These are phyloP conservation scores for Pseudogymnoascus sp. DNA, from an alignment of 2,329 filamentous ascomycete species.

Conservation along the genomic window DNA sequence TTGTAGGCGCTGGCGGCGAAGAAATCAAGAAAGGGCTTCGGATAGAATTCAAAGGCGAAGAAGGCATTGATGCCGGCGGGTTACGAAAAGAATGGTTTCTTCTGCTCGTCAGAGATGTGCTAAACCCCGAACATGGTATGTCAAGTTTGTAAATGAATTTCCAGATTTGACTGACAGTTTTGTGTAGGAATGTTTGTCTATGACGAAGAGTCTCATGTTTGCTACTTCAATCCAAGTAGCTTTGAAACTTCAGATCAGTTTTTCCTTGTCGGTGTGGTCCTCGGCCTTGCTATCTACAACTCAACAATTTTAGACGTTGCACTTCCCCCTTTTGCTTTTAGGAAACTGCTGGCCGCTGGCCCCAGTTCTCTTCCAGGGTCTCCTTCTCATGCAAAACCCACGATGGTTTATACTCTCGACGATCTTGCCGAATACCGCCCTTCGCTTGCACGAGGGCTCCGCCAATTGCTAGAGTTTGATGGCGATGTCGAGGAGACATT, in stretches of 20 bases:
- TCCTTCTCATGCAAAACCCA: constrained; percentile 47
- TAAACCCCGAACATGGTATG: constrained; percentile 81
- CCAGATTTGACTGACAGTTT: constrained; percentile 10
- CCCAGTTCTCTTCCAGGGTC: constrained; percentile 51
- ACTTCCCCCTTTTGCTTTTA: constrained; percentile 80
- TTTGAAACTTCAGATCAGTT: constrained; percentile 90
- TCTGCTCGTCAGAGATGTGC: constrained; percentile 78
- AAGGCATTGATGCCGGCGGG: constrained; percentile 84
- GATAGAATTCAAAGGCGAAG: constrained; percentile 80
- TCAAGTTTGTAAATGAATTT: constrained; percentile 12
- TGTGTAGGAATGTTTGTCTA: constrained; percentile 75
- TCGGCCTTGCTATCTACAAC: constrained; percentile 90
- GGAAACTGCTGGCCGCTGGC: constrained; percentile 72
- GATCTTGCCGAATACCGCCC: constrained; percentile 80
- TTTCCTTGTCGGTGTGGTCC: constrained; percentile 78
- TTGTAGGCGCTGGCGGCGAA: constrained; percentile 69
- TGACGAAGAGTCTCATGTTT: constrained; percentile 82
- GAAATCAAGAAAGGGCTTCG: constrained; percentile 86
- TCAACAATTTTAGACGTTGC: constrained; percentile 86
- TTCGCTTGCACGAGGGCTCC: constrained; percentile 64
- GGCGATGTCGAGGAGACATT: constrained; percentile 77
- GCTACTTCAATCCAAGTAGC: constrained; percentile 86
- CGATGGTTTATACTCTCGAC: constrained; percentile 67
- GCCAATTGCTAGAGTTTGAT: constrained; percentile 70
- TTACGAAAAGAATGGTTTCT: constrained; percentile 93